Conservation (phyloP, 805 yeast species). For the Brettanomyces sp. region DNA sequence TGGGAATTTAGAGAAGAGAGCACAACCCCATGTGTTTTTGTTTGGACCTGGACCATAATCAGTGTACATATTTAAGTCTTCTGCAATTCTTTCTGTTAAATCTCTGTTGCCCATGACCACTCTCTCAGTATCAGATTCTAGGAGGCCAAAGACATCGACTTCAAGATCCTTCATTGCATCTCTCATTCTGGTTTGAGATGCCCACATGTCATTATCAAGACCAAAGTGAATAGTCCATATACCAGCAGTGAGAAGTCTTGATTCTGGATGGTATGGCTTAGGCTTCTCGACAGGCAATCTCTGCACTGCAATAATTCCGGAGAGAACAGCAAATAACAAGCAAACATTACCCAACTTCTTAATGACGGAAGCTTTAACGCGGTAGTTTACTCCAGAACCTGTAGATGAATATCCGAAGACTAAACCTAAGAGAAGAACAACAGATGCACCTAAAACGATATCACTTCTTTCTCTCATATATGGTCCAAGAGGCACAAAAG, state of each 20-base stretch:
- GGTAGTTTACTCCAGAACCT: slow-evolving; percentile 7
- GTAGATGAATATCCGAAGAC: slow-evolving; percentile 27
- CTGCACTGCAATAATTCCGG: slow-evolving; percentile 43
- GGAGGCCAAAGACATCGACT: slow-evolving; percentile 80
- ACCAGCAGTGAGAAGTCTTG: slow-evolving; percentile 80
- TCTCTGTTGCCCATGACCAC: slow-evolving; percentile 94
- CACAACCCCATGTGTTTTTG: slow-evolving; percentile 97
- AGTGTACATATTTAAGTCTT: slow-evolving; percentile 87
- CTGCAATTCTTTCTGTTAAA: slow-evolving; percentile 82
- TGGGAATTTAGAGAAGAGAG: slow-evolving; percentile 87
- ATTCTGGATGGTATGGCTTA: slow-evolving; percentile 56
- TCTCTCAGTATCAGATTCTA: slow-evolving; percentile 91
- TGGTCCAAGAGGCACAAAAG: slow-evolving; percentile 94
- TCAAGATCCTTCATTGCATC: slow-evolving; percentile 78
- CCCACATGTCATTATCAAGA: slow-evolving; percentile 97
- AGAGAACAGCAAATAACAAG: slow-evolving; percentile 31
- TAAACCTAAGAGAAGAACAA: slow-evolving; percentile 41
- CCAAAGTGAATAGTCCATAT: slow-evolving; percentile 99
- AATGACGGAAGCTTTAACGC: slow-evolving; percentile 5
- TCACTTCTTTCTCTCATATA: slow-evolving; percentile 83
- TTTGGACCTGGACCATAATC: slow-evolving; percentile 98
- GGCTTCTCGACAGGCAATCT: slow-evolving; percentile 57
- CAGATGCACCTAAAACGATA: slow-evolving; percentile 52
- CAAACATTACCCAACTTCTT: slow-evolving; percentile 16
- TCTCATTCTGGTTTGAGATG: slow-evolving; percentile 83